Base-by-base conservation (phyloP, 2,329 filamentous ascomycete genomes). In the Parascedosporium putredinis region DNA sequence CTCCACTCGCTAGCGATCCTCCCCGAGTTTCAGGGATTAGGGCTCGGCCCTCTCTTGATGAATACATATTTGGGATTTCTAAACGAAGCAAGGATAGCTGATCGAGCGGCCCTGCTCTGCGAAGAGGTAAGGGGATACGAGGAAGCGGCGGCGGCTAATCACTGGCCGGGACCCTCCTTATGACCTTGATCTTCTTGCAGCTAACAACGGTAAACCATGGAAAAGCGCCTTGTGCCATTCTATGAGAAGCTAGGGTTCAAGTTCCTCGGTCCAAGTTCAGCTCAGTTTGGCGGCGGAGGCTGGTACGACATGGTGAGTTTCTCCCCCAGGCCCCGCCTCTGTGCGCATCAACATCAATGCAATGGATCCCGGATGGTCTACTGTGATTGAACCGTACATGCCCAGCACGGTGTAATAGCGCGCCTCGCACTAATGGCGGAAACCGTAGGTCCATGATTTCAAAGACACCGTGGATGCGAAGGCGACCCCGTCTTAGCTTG, bases 1-100 rank as follows among this genome's bases (percentile, higher is more conserved):
- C 68, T 95, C 46, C 90, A 96, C 66, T 91, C 86, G 0, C 73
- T 96, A 4, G 87, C 86, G 16, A 83, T 95, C 5, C 73, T 85
- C 50, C 88, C 87, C 1, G 78, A 82, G 52, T 79, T 88, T 51
- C 87, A 93, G 55, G 74, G 79, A 29, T 79, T 81, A 51, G 85
- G 87, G 1, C 71, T 95, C 2, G 90, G 86, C 14, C 81, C 77
- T 54, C 80, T 83, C 18, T 68, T 94, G 52, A 72, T 95, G 69
- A 83, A 79, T 64, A 76, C 83, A 3, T 95, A 89, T 60, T 73
- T 90, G 50, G 83, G 90, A 62, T 78, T 86, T 49, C 84, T 93
- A 66, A 81, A 79, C 59, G 77, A 79, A 53, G 78, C 83, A 2
- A 81, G 75, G 2, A 74, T 87, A 45, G 86, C 81, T 3, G 81